phyloP scores from a whole-genome alignment of 2,329 filamentous ascomycete species.

The Exophiala aquamarina region DNA sequence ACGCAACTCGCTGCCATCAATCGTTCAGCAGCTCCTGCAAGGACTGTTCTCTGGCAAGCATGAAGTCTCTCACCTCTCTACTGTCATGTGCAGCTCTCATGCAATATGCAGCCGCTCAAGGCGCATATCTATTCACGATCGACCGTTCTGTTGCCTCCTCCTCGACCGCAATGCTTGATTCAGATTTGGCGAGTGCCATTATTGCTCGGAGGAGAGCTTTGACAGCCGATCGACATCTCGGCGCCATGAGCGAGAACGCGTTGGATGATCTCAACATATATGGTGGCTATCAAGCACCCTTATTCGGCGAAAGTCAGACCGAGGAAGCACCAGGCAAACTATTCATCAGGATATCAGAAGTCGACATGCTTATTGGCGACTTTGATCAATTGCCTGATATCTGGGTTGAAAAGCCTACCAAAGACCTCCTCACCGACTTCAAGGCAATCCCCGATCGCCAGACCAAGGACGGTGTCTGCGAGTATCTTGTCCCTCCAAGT shows the following conservation, averaged over 20 bases:
- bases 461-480: conserved; percentile 23
- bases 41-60: conserved; percentile 17
- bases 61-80: conserved; percentile 15
- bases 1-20: conserved; percentile 3
- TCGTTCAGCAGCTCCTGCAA: conserved; percentile 6
- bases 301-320: conserved; percentile 47
- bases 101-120: conserved; percentile 25
- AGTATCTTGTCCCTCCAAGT: conserved; percentile 25
- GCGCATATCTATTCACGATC: conserved; percentile 29
- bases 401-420: conserved; percentile 26
- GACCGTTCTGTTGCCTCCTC: conserved; percentile 20
- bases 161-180: conserved; percentile 25
- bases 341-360: conserved; percentile 33
- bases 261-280: conserved; percentile 61
- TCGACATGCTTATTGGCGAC: conserved; percentile 23
- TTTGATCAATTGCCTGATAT: conserved; percentile 25
- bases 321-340: conserved; percentile 31
- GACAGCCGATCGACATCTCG: conserved; percentile 46
- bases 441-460: conserved; percentile 18
- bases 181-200: conserved; percentile 38
- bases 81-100: conserved; percentile 16
- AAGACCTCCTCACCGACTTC: conserved; percentile 26
- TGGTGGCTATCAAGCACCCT: conserved; percentile 51
- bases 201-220: conserved; percentile 49
- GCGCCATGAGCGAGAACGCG: conserved; percentile 46